Base-by-base conservation (phyloP, 1,284 basidiomycete species). In the Heterobasidion parviporum region DNA sequence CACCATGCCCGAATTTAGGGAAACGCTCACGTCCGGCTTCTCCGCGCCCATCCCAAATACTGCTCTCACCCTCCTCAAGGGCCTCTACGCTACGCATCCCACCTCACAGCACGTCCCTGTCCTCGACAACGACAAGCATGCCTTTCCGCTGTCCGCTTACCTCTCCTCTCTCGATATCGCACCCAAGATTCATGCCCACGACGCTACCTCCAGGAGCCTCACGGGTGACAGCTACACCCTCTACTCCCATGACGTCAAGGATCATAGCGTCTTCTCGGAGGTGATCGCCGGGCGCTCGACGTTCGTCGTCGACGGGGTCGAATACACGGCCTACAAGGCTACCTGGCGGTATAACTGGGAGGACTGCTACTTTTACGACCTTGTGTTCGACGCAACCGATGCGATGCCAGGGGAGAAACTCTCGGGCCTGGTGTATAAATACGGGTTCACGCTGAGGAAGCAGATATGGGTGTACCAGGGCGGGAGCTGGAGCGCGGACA, bases 381-480 rank as follows among this genome's bases (percentile, higher is more conserved):
- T 67, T 38, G 60, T 65, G 6, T 67, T 64, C 58, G 52, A 56
- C 8, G 57, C 5, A 35, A 34, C 14, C 53, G 50, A 18, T 60
- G 65, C 51, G 53, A 45, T 1, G 47, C 26, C 26, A 26, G 26
- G 26, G 26, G 52, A 66, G 43, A 41, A 64, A 20, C 66, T 76
- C 36, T 59, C 72, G 14, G 61, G 62, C 10, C 66, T 66, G 1
- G 65, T 68, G 12, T 63, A 66, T 14, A 53, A 53, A 4, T 71
- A 61, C 57, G 60, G 59, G 9, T 53, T 65, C 2, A 60, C 57
- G 7, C 59, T 68, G 26, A 59, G 67, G 9, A 65, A 74, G 8
- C 69, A 70, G 55, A 70, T 77, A 33, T 69, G 71, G 60, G 74
- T 77, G 7, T 77, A 68, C 55, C 69, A 73, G 35, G 61, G 67